Conservation (phyloP, 352 stramenopile species). For the Phytophthora pluvialis region DNA sequence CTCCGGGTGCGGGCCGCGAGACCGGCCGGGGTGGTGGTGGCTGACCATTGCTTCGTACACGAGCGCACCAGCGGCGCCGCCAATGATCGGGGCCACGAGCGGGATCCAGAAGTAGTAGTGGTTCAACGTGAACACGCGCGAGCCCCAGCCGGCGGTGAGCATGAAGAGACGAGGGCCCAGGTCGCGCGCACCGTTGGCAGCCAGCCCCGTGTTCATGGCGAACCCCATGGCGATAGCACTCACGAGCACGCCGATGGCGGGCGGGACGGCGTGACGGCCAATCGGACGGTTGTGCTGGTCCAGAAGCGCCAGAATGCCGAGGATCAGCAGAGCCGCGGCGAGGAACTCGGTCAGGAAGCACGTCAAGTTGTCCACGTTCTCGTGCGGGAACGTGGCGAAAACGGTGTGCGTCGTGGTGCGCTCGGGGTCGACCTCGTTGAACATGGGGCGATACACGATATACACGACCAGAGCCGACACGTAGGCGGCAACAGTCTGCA, state of each 20-base stretch:
- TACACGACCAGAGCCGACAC: slow-evolving; percentile 46
- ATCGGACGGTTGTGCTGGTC: slow-evolving; percentile 79
- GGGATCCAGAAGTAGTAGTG: slow-evolving; percentile 48
- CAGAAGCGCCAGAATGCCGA: slow-evolving; percentile 72
- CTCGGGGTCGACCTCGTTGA: slow-evolving; percentile 47
- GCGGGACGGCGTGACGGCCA: slow-evolving; percentile 67
- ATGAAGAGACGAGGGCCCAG: slow-evolving; percentile 76
- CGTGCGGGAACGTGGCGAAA: slow-evolving; percentile 47
- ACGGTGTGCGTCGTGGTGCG: slow-evolving; percentile 38
- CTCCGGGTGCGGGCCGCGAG: slow-evolving; percentile 24
- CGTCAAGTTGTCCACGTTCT: slow-evolving; percentile 39
- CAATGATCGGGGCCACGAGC: slow-evolving; percentile 67
- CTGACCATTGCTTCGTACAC: slow-evolving; percentile 67
- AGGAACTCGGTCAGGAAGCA: slow-evolving; percentile 51
- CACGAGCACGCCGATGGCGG: slow-evolving; percentile 77
- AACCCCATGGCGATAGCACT: slow-evolving; percentile 80
- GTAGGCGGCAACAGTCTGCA: slow-evolving; percentile 49
- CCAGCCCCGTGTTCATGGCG: slow-evolving; percentile 82
- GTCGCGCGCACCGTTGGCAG: slow-evolving; percentile 76
- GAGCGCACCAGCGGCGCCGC: slow-evolving; percentile 54
- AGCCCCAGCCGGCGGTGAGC: slow-evolving; percentile 63
- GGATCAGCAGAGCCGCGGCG: slow-evolving; percentile 49
- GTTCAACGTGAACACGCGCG: slow-evolving; percentile 59
- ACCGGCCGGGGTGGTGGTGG: slow-evolving; percentile 56
- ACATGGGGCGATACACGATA: slow-evolving; percentile 53